Conservation (phyloP, 2,329 filamentous ascomycete genomes). For the Claviceps fusiformis region DNA sequence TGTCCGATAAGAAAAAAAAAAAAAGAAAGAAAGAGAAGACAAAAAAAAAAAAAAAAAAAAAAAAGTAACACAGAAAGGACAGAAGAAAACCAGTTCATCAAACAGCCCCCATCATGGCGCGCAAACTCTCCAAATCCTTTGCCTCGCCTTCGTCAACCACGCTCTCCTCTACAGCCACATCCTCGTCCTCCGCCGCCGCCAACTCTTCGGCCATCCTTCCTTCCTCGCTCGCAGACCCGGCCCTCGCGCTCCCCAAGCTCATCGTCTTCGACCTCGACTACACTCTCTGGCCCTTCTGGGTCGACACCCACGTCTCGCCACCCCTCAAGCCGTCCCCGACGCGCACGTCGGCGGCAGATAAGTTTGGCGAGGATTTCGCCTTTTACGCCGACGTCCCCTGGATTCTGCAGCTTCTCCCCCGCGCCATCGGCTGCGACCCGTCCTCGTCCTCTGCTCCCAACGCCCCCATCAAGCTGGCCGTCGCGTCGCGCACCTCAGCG, state of each 20-base stretch:
- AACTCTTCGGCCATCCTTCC: slow-evolving; percentile 15
- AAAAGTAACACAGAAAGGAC: too few species aligned
- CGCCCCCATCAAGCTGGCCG: slow-evolving; percentile 39
- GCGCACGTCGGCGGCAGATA: slow-evolving; percentile 34
- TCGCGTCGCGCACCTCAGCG: slow-evolving; percentile 69
- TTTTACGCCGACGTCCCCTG: slow-evolving; percentile 60
- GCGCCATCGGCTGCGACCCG: slow-evolving; percentile 28
- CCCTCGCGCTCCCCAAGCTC: slow-evolving; percentile 61
- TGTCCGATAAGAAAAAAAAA: not conserved
- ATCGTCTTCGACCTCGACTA: slow-evolving; percentile 95
- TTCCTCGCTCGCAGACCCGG: slow-evolving; percentile 33
- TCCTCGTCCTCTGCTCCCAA: slow-evolving; percentile 12
- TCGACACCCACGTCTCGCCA: slow-evolving; percentile 77
- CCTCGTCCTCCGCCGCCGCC: not conserved
- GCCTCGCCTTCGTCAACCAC: slow-evolving; percentile 3
- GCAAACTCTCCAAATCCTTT: slow-evolving; percentile 19
- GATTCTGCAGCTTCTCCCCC: slow-evolving; percentile 36
- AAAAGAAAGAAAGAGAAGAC: too few species aligned
- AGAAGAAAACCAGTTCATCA: too few species aligned
- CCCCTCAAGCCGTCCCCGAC: slow-evolving; percentile 44
- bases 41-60: too few species aligned
- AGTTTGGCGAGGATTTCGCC: slow-evolving; percentile 49
- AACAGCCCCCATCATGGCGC: slow-evolving; percentile 13
- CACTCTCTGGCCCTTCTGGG: slow-evolving; percentile 98
- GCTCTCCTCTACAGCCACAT: not conserved